Conservation (phyloP, 1,284 basidiomycete genomes). For the Gymnopus androsaceus region DNA sequence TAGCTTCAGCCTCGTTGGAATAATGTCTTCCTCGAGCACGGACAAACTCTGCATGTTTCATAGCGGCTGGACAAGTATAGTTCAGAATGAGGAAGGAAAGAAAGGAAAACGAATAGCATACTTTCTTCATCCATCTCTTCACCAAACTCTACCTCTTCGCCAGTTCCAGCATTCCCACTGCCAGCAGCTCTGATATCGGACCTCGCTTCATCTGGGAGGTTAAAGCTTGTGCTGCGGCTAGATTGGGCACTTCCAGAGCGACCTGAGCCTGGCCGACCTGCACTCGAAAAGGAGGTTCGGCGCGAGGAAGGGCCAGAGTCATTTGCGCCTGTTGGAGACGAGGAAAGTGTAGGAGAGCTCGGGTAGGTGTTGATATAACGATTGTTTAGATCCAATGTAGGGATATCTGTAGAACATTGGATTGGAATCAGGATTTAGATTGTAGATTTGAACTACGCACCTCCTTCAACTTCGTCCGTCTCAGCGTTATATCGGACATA, state of each 20-base stretch:
- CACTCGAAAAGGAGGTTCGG: constrained; percentile 76
- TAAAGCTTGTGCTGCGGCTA: constrained; percentile 83
- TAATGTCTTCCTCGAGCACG: constrained; percentile 84
- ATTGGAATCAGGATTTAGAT: neutral
- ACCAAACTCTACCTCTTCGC: constrained; percentile 69
- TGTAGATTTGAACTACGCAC: constrained; percentile 43
- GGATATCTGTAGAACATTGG: constrained; percentile 58
- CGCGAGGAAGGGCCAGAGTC: constrained; percentile 73
- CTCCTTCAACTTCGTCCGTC: constrained; percentile 79
- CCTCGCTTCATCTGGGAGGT: constrained; percentile 68
- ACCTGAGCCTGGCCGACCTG: constrained; percentile 47
- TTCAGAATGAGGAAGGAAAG: constrained; percentile 6
- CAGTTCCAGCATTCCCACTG: constrained; percentile 49
- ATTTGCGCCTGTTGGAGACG: constrained; percentile 51
- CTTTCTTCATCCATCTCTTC: constrained; percentile 89
- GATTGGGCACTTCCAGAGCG: constrained; percentile 64
- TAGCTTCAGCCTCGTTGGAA: constrained; percentile 89
- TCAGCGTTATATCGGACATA: constrained; percentile 89
- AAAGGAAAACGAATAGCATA: constrained; percentile 37
- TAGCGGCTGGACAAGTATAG: constrained; percentile 55
- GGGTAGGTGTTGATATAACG: constrained; percentile 30
- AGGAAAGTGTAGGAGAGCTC: constrained; percentile 38
- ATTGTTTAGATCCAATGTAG: constrained; percentile 55
- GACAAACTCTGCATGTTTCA: constrained; percentile 82
- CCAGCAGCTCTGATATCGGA: constrained; percentile 51